phyloP scores from a whole-genome alignment of 768 basidiomycete species.

The Rhizopogon vesiculosus region DNA sequence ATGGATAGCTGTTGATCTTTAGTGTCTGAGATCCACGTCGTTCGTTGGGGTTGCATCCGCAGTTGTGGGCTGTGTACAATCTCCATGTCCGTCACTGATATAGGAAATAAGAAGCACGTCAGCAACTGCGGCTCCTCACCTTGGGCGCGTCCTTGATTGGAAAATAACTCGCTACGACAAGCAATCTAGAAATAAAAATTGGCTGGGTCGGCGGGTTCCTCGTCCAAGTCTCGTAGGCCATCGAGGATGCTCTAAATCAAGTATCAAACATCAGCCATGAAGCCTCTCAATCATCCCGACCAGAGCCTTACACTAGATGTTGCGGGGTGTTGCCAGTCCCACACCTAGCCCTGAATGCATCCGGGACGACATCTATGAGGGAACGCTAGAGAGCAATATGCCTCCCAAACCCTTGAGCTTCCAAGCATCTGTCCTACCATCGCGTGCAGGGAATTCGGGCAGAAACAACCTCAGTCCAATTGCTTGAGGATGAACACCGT shows the following conservation, averaged over 20 bases:
- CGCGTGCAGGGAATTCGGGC: neutral
- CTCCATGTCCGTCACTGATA: too few species aligned
- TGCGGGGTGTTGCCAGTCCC: neutral
- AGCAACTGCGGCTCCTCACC: too few species aligned
- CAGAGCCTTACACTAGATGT: neutral
- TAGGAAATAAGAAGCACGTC: too few species aligned
- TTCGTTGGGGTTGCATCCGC: neutral
- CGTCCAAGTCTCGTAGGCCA: too few species aligned
- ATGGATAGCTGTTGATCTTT: neutral
- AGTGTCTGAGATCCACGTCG: neutral
- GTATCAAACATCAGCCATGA: neutral
- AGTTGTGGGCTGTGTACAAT: neutral
- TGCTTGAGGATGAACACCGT: neutral
- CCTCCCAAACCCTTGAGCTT: neutral
- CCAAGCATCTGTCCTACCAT: neutral
- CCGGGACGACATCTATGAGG: neutral
- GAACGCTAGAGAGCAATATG: neutral
- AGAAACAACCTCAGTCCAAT: neutral
- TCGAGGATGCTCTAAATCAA: neutral
- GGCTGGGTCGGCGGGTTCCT: too few species aligned
- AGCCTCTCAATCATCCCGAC: too few species aligned
- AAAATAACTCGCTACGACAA: neutral
- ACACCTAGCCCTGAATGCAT: neutral
- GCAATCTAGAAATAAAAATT: neutral
- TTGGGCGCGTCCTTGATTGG: neutral